phyloP scores from a whole-genome alignment of 495 filamentous ascomycete species.

The Xylaria longipes region DNA sequence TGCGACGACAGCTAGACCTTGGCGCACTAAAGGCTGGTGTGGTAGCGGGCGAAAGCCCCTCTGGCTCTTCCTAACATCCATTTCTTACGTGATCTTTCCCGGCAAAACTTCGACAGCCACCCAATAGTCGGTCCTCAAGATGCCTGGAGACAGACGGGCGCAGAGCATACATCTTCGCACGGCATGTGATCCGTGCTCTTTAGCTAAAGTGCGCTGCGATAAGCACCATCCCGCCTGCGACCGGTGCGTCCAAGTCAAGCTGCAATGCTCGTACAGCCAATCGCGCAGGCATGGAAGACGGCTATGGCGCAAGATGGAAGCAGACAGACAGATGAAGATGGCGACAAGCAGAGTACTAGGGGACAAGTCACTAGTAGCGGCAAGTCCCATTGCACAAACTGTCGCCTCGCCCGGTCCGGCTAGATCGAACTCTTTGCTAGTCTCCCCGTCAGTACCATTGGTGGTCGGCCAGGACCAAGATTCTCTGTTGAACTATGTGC shows the following conservation, averaged over 20 bases:
- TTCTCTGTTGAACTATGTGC: neutral
- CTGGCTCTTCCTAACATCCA: neutral
- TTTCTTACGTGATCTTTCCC: neutral
- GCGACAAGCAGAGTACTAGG: neutral
- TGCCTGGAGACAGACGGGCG: neutral
- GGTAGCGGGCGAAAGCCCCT: neutral
- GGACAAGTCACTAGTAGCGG: neutral
- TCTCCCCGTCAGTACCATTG: neutral
- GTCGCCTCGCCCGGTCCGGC: neutral
- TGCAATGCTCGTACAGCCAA: conserved; percentile 50
- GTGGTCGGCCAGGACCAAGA: neutral
- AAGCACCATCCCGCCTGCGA: conserved; percentile 46
- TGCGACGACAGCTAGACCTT: neutral
- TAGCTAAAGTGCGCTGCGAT: conserved; percentile 50
- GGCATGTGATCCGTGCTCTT: conserved; percentile 48
- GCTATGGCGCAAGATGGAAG: conserved; percentile 11
- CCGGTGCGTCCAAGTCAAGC: conserved; percentile 44
- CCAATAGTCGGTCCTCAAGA: neutral
- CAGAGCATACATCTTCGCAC: conserved; percentile 22
- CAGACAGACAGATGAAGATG: conserved; percentile 9
- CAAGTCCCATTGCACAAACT: neutral
- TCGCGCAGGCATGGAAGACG: conserved; percentile 41
- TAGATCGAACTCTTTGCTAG: neutral
- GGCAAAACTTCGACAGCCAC: neutral
- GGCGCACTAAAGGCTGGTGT: neutral